A percentile compares a stretch with the other conserved stretches of the same genome.
Evolutionary conservation across 805 yeast genomes (phyloP).

Genomic region (Ogataea dorogensis): DNA sequence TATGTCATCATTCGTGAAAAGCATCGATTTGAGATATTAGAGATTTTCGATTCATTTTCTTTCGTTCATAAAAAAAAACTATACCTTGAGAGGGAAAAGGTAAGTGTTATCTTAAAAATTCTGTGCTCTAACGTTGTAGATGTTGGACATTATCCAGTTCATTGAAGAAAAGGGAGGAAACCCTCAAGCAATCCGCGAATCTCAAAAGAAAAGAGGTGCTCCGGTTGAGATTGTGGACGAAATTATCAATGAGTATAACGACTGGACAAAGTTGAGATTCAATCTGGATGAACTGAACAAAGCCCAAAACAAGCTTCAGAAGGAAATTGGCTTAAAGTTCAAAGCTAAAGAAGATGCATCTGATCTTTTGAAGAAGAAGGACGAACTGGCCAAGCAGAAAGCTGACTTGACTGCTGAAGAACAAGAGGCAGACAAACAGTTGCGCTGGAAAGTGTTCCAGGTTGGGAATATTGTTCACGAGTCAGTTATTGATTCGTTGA

Average conservation of each 20-base stretch:
- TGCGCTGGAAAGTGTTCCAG: conserved; percentile 78
- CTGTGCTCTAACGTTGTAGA: conserved; percentile 33
- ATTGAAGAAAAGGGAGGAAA: conserved; percentile 97
- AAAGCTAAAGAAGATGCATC: conserved; percentile 94
- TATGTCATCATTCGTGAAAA: too few species aligned
- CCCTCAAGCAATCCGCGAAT: conserved; percentile 81
- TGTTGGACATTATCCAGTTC: conserved; percentile 92
- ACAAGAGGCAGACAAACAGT: conserved; percentile 71
- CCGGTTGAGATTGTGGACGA: conserved; percentile 95
- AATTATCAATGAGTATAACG: conserved; percentile 85
- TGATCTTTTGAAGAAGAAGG: conserved; percentile 80
- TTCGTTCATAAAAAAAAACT: too few species aligned
- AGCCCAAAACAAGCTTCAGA: conserved; percentile 83
- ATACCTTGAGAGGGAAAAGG: too few species aligned
- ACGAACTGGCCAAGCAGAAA: conserved; percentile 67
- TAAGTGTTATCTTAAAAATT: too few species aligned
- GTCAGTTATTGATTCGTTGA: conserved; percentile 79
- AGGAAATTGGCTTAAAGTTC: conserved; percentile 87
- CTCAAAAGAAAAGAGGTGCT: conserved; percentile 93
- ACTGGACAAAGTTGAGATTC: conserved; percentile 88
- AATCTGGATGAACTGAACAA: conserved; percentile 90
- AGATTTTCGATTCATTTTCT: too few species aligned
- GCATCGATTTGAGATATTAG: too few species aligned
- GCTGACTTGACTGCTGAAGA: conserved; percentile 63
- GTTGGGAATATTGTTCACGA: conserved; percentile 95